Evolutionary conservation across 306 rosid species (phyloP).

Genomic region (Quercus aquifolioides): DNA sequence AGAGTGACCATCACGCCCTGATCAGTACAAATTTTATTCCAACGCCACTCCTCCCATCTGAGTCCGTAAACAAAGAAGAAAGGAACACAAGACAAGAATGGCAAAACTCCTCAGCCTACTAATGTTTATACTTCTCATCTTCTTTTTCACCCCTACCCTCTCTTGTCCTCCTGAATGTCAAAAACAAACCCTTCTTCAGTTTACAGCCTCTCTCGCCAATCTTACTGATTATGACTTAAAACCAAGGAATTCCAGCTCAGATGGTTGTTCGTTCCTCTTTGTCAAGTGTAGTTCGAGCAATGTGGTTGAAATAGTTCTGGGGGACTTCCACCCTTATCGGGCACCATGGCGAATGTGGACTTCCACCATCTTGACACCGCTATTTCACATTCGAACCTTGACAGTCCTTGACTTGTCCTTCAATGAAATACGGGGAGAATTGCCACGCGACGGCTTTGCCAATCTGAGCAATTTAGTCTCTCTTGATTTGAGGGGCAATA

Average conservation of each 20-base stretch:
- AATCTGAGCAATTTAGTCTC: slow-evolving; percentile 14
- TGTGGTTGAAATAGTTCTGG: too few relatives aligned
- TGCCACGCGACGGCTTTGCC: not conserved
- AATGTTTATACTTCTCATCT: not conserved
- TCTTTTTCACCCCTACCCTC: not conserved
- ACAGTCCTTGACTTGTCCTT: slow-evolving; percentile 15
- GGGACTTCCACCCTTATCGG: rapidly evolving
- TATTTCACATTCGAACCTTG: slow-evolving; percentile 24
- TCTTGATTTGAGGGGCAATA: slow-evolving; percentile 17
- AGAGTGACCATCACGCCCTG: too few relatives aligned
- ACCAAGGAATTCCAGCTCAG: slow-evolving; percentile 19
- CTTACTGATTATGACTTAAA: not conserved
- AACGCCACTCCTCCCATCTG: too few relatives aligned
- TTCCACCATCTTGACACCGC: too few relatives aligned
- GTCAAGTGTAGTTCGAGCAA: slow-evolving; percentile 1
- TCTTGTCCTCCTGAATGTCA: slow-evolving; percentile 16
- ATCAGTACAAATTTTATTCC: too few relatives aligned
- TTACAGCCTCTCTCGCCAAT: not conserved
- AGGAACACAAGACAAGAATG: not conserved
- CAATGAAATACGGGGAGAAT: slow-evolving; percentile 1
- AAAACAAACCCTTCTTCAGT: not conserved
- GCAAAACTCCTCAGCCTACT: not conserved
- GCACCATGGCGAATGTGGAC: rapidly evolving
- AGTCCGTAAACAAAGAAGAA: too few relatives aligned
- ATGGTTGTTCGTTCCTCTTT: slow-evolving; percentile 25